These are phyloP conservation scores for Blastobotrys serpentis DNA, from an alignment of 1,139 yeast genomes.

Conservation along the genomic window DNA sequence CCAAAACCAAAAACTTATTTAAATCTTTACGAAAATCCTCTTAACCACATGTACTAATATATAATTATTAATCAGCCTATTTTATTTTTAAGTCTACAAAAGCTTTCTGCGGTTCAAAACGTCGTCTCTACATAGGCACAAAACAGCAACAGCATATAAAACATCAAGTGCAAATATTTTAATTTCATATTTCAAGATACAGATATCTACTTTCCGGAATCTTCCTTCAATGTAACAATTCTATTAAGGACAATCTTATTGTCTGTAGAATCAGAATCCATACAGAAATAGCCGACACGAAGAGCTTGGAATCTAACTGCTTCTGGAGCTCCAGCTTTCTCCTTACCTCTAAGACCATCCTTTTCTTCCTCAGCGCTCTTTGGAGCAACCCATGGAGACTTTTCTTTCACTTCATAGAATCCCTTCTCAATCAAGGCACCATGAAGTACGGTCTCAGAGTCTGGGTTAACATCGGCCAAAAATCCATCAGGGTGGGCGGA, in stretches of 20 bases:
- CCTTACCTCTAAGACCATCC: slow-evolving; percentile 47
- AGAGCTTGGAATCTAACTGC: slow-evolving; percentile 97
- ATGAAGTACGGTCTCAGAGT: slow-evolving; percentile 67
- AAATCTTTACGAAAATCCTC: slow-evolving; percentile 10
- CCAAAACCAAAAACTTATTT: slow-evolving; percentile 11
- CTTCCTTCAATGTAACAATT: slow-evolving; percentile 85
- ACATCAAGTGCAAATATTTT: too few species aligned
- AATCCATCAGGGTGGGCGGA: slow-evolving; percentile 83
- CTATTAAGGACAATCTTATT: slow-evolving; percentile 72
- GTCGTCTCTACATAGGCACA: too few species aligned
- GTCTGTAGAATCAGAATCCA: slow-evolving; percentile 72
- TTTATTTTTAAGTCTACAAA: too few species aligned
- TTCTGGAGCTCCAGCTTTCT: slow-evolving; percentile 62
- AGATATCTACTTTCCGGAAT: slow-evolving; percentile 35
- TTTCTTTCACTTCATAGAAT: slow-evolving; percentile 61
- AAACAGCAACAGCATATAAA: too few species aligned
- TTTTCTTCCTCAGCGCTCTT: slow-evolving; percentile 27
- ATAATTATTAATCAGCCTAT: too few species aligned
- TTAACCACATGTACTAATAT: slow-evolving; percentile 5
- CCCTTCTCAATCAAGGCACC: slow-evolving; percentile 79
- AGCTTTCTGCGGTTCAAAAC: too few species aligned
- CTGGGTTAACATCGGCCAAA: slow-evolving; percentile 75
- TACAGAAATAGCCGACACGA: slow-evolving; percentile 93
- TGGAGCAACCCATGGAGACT: slow-evolving; percentile 76
- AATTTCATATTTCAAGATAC: background rate